phyloP scores from a whole-genome alignment of 352 stramenopile species.

The Globisporangium recalcitrans region DNA sequence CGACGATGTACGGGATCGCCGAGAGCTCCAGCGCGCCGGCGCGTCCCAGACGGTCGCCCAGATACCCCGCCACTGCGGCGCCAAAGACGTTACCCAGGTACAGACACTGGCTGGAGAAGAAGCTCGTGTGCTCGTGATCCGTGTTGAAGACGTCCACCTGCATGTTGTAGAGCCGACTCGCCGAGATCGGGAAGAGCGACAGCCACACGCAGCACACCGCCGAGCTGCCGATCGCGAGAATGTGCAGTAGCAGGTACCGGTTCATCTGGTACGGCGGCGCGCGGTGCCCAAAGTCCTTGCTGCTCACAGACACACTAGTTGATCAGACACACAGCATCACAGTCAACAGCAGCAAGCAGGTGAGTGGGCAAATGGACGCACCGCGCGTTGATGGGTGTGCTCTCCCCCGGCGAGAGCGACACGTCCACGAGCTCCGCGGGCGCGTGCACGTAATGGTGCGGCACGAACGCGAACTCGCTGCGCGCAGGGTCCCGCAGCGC shows the following conservation, averaged over 20 bases:
- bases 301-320: neutral
- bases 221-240: constrained; percentile 40
- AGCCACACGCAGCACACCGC: constrained; percentile 51
- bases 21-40: constrained; percentile 70
- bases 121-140: constrained; percentile 59
- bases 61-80: constrained; percentile 45
- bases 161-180: constrained; percentile 75
- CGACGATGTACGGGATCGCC: constrained; percentile 64
- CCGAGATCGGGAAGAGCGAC: constrained; percentile 64
- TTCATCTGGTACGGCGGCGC: constrained; percentile 35
- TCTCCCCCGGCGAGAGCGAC: constrained; percentile 40
- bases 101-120: constrained; percentile 66
- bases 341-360: neutral
- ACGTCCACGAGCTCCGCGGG: constrained; percentile 30
- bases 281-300: constrained; percentile 21
- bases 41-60: constrained; percentile 57
- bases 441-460: constrained; percentile 69
- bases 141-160: constrained; percentile 78
- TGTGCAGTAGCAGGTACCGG: constrained; percentile 55
- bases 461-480: constrained; percentile 79
- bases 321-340: neutral
- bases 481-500: constrained; percentile 60
- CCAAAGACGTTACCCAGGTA: constrained; percentile 61
- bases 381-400: constrained; percentile 53
- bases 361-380: neutral